phyloP scores from a whole-genome alignment of 352 stramenopile species.

The Blastocystis sp. region DNA sequence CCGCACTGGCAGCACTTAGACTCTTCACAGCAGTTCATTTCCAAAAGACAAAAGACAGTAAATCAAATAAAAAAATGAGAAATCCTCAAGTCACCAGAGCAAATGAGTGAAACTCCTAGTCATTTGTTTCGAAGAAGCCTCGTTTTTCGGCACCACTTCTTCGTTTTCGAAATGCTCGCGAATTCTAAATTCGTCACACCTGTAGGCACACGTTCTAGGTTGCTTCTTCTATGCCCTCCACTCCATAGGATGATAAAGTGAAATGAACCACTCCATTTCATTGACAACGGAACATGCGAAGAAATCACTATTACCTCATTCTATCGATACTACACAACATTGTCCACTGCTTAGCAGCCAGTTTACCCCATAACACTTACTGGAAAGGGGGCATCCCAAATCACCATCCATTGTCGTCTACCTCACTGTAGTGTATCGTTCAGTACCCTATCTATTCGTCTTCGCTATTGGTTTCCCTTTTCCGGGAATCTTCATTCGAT shows the following conservation, averaged over 20 bases:
- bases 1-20: neutral
- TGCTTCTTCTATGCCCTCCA: neutral
- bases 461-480: too few species aligned
- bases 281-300: too few species aligned
- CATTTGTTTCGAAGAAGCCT: neutral
- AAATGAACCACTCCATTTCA: too few species aligned
- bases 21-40: neutral
- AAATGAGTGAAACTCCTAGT: slow-evolving; percentile 3
- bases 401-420: too few species aligned
- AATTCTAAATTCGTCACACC: neutral
- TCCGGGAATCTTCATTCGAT: too few species aligned
- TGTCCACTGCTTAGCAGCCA: too few species aligned
- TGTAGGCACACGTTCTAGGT: neutral
- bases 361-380: too few species aligned
- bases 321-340: too few species aligned
- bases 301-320: too few species aligned
- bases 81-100: neutral
- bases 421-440: too few species aligned
- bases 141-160: neutral
- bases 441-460: too few species aligned
- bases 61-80: slow-evolving; percentile 28
- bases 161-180: neutral
- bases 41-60: neutral
- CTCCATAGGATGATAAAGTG: neutral
- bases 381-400: too few species aligned